phyloP scores from a whole-genome alignment of 2,329 filamentous ascomycete species.

The Fusarium sp. region DNA sequence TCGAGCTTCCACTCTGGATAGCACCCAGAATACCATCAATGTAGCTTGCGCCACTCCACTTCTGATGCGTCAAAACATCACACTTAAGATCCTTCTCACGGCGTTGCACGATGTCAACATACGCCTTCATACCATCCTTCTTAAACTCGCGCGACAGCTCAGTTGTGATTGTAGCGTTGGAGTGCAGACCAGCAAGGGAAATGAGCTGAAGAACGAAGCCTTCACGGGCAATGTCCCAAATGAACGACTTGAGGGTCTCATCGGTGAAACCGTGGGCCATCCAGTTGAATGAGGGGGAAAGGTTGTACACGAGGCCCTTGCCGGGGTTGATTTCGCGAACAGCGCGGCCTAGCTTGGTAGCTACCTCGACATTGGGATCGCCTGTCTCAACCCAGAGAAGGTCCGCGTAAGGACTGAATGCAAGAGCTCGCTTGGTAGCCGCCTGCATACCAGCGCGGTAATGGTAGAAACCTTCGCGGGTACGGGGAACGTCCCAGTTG shows the following conservation, averaged over 20 bases:
- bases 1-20: constrained; percentile 90
- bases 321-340: constrained; percentile 76
- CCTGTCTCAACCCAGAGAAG: constrained; percentile 98
- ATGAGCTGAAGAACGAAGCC: constrained; percentile 79
- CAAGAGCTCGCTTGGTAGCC: constrained; percentile 91
- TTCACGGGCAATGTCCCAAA: constrained; percentile 94
- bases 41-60: constrained; percentile 76
- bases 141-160: constrained; percentile 87
- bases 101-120: constrained; percentile 91
- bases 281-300: constrained; percentile 98
- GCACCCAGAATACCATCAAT: constrained; percentile 90
- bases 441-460: constrained; percentile 84
- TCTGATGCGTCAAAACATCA: constrained; percentile 95
- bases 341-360: constrained; percentile 76
- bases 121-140: constrained; percentile 93
- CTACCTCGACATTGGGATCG: constrained; percentile 83
- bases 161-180: constrained; percentile 69
- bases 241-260: constrained; percentile 84
- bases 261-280: constrained; percentile 92
- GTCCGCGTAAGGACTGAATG: constrained; percentile 91
- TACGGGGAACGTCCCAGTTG: constrained; percentile 91
- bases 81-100: constrained; percentile 90
- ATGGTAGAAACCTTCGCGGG: constrained; percentile 93
- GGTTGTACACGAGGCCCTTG: constrained; percentile 96
- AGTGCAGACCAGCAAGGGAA: constrained; percentile 72